Conservation (phyloP, 768 basidiomycete genomes). For the Naganishia randhawae region DNA sequence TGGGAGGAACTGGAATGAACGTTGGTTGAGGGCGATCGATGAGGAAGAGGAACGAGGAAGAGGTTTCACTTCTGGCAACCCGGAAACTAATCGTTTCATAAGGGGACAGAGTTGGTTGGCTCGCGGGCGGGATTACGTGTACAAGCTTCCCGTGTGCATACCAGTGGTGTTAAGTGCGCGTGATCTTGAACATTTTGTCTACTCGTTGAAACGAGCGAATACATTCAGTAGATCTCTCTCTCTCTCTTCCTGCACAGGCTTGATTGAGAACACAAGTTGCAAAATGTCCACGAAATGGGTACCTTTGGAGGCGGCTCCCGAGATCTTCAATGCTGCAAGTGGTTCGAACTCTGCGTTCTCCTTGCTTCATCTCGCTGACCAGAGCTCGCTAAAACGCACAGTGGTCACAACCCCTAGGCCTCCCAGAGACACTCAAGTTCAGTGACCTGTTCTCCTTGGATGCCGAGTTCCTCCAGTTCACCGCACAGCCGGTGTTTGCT, state of each 20-base stretch:
- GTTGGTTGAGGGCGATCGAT: slow-evolving; percentile 9
- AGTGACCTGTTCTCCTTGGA: slow-evolving; percentile 50
- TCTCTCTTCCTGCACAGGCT: too few species aligned
- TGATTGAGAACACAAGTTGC: too few species aligned
- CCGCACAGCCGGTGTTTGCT: slow-evolving; percentile 73
- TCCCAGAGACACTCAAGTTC: slow-evolving; percentile 44
- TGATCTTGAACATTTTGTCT: too few species aligned
- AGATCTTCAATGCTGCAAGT: slow-evolving; percentile 43
- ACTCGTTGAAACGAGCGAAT: too few species aligned
- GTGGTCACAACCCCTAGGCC: slow-evolving; percentile 46
- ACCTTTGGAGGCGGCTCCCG: slow-evolving; percentile 47
- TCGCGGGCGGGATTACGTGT: background rate
- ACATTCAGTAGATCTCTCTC: too few species aligned
- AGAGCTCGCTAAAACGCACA: slow-evolving; percentile 13
- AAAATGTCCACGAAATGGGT: slow-evolving; percentile 45
- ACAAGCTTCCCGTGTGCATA: too few species aligned
- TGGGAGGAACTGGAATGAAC: background rate
- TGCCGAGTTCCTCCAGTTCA: slow-evolving; percentile 64
- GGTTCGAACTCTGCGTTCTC: background rate
- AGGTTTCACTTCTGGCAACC: slow-evolving; percentile 5
- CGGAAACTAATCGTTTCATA: background rate
- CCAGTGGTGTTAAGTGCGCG: too few species aligned
- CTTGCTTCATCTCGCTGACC: background rate
- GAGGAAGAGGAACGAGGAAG: background rate
- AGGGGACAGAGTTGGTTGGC: slow-evolving; percentile 21